Base-by-base conservation (phyloP, 495 filamentous ascomycete genomes). In the Podospora australis region DNA sequence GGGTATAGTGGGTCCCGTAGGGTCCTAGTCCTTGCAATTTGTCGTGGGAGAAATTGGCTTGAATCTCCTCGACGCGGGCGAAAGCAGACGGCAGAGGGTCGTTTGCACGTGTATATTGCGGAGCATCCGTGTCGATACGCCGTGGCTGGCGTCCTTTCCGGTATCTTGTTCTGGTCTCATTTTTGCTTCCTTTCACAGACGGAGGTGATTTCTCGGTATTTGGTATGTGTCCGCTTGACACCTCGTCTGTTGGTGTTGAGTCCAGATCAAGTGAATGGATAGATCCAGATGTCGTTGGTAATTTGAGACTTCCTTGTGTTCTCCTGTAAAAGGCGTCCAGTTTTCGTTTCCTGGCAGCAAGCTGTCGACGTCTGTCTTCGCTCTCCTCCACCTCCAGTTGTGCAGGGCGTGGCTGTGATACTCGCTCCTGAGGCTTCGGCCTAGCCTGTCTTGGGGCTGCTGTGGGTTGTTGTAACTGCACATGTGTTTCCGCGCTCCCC, bases 1-100 rank as follows among this genome's bases (percentile, higher is more conserved):
- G 71, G 1, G 86, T 77, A 57, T 94, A 96, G 19, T 71, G 70
- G 8, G 82, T 74, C 20, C 83, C 81, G 55, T 74, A 78, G 1
- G 74, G 74, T 2, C 72, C 78, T 5, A 88, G 62, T 5, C 83
- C 77, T 16, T 59, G 46, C 39, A 82, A 72, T 20, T 81, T 74
- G 20, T 64, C 67, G 3, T 30, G 32, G 4, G 34, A 17, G 3
- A 50, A 35, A 2, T 65, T 23, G n/a, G 23, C 55, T 34, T 69
- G 54, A 4, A 56, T 55, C 11, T 46, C 36, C 4, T 55, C 53
- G 4, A 52, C 34, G 2, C 19, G 20, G 19, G 38, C 4, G 9
- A 54, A 20, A 19, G 61, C 53, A 4, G 50, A 55, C 6, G 70
- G 65, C 3, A 79, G 44, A 6, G 74, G 70, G 29, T 77, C 70